Evolutionary conservation across 495 filamentous ascomycete genomes (phyloP).

Genomic region (Cudoniella acicularis): DNA sequence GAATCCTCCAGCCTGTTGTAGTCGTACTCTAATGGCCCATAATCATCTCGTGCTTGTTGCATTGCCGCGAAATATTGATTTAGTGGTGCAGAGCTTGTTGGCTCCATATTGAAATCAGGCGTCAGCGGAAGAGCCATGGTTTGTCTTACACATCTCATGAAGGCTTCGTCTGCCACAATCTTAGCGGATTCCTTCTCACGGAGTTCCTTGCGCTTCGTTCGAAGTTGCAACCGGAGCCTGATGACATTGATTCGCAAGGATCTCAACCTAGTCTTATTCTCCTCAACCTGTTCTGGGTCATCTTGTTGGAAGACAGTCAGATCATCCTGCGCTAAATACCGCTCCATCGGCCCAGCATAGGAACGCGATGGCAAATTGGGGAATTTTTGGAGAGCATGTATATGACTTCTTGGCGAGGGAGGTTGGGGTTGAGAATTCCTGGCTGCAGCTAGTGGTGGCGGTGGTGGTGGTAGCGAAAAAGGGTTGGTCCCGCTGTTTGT

Average conservation of each 20-base stretch:
- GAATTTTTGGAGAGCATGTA: not conserved
- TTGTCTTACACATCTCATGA: conserved; percentile 13
- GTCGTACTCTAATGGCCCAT: conserved; percentile 15
- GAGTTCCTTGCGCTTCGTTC: conserved; percentile 7
- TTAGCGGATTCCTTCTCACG: conserved; percentile 1
- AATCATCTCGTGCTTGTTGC: conserved; percentile 12
- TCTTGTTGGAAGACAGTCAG: not conserved
- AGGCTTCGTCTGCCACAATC: conserved; percentile 2
- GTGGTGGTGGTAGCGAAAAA: not conserved
- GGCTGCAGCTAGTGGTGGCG: not conserved
- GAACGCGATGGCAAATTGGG: not conserved
- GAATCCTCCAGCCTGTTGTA: conserved; percentile 8
- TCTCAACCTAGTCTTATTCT: conserved; percentile 2
- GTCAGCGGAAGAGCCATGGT: not conserved
- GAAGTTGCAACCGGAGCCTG: not conserved
- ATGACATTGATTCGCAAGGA: conserved; percentile 3
- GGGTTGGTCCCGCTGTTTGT: not conserved
- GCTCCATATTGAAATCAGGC: not conserved
- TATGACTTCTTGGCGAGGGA: conserved; percentile 7
- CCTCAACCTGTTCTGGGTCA: not conserved
- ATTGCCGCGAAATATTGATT: conserved; percentile 5
- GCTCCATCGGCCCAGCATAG: conserved; percentile 3
- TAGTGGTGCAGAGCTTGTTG: not conserved
- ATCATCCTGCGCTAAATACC: not conserved
- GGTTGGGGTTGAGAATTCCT: not conserved